Percentiles rank a stretch among this genome's conserved stretches.
These are phyloP conservation scores for Nematodospora valgi DNA, from an alignment of 805 yeast genomes.

Conservation along the genomic window DNA sequence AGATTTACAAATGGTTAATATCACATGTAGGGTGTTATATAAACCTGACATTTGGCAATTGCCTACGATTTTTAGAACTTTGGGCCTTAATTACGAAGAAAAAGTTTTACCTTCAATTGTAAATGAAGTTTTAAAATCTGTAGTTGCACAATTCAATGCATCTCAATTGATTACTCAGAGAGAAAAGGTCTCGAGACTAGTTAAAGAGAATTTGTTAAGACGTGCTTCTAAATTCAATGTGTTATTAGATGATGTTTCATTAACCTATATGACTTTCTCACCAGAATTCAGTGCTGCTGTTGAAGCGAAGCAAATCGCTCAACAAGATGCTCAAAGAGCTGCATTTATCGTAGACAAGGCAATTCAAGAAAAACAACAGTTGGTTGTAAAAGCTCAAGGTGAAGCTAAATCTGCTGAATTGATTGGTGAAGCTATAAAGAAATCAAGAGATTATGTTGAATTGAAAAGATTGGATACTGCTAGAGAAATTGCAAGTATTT, in stretches of 20 bases:
- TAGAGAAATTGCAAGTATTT: constrained; percentile 84
- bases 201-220: constrained; percentile 84
- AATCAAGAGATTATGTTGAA: constrained; percentile 93
- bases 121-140: constrained; percentile 93
- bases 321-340: constrained; percentile 98
- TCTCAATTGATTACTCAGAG: constrained; percentile 98
- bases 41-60: constrained; percentile 78
- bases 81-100: constrained; percentile 95
- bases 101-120: constrained; percentile 97
- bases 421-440: constrained; percentile 98
- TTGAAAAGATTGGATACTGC: constrained; percentile 97
- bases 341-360: constrained; percentile 97
- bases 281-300: constrained; percentile 98
- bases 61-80: constrained; percentile 84
- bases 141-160: constrained; percentile 98
- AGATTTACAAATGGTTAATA: constrained; percentile 98
- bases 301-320: constrained; percentile 98
- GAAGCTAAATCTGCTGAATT: constrained; percentile 97
- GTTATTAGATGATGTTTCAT: constrained; percentile 88
- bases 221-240: constrained; percentile 90
- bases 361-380: constrained; percentile 93
- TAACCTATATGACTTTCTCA: constrained; percentile 94
- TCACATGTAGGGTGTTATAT: constrained; percentile 95
- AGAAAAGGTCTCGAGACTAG: constrained; percentile 89
- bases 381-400: constrained; percentile 96